phyloP scores from a whole-genome alignment of 2,329 filamentous ascomycete genomes.

The Xylaria digitata region DNA sequence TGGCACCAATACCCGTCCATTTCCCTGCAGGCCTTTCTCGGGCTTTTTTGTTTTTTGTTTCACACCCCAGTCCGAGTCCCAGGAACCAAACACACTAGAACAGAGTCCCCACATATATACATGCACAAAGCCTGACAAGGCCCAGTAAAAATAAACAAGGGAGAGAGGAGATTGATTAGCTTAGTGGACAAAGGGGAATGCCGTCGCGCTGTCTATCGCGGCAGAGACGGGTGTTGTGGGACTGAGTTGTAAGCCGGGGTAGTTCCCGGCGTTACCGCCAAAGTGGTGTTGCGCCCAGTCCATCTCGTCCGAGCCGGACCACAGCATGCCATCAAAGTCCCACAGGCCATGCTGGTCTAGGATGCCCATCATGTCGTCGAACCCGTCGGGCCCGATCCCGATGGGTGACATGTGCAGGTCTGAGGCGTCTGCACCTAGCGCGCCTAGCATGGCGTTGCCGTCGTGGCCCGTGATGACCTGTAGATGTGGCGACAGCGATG shows the following conservation, averaged over 20 bases:
- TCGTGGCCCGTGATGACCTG: slow-evolving; percentile 52
- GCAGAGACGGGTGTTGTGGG: slow-evolving; percentile 47
- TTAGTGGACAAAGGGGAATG: slow-evolving; percentile 59
- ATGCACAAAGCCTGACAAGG: slow-evolving; percentile 19
- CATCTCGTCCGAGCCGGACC: slow-evolving; percentile 58
- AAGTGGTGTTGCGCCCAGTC: slow-evolving; percentile 51
- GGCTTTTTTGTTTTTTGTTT: slow-evolving; percentile 15
- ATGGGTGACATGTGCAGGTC: slow-evolving; percentile 64
- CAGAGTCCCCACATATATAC: slow-evolving; percentile 14
- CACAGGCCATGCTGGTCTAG: slow-evolving; percentile 66
- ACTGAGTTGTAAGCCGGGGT: slow-evolving; percentile 45
- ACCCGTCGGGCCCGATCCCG: slow-evolving; percentile 61
- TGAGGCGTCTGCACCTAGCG: slow-evolving; percentile 51
- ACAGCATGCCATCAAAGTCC: slow-evolving; percentile 68
- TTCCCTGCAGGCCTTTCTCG: slow-evolving; percentile 13
- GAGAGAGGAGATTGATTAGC: background rate
- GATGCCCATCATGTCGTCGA: slow-evolving; percentile 64
- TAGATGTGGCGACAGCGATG: slow-evolving; percentile 39
- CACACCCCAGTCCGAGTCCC: slow-evolving; percentile 21
- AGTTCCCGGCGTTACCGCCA: slow-evolving; percentile 43
- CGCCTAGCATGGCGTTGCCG: slow-evolving; percentile 44
- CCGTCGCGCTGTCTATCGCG: slow-evolving; percentile 52
- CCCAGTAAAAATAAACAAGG: slow-evolving; percentile 10
- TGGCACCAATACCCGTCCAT: slow-evolving; percentile 15
- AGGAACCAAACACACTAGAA: slow-evolving; percentile 20